A percentile compares a stretch with the other conserved stretches of the same genome.
Evolutionary conservation across 2,329 filamentous ascomycete genomes (phyloP).

Genomic region (Arthrobotrys musiformis): DNA sequence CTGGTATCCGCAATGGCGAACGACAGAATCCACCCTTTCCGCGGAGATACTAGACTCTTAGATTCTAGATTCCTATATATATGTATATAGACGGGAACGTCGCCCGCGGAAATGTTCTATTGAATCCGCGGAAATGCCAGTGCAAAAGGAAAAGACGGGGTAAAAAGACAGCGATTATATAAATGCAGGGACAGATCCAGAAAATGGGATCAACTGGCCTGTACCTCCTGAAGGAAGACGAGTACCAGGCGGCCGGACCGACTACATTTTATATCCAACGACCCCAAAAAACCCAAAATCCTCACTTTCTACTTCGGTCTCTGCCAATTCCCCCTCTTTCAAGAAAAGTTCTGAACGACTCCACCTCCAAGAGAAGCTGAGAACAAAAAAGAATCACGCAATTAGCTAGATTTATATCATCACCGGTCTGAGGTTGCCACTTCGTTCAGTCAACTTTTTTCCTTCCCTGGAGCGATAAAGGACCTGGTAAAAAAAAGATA

Average conservation of each 20-base stretch:
- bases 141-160: slow-evolving; percentile 20
- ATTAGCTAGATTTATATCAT: slow-evolving; percentile 45
- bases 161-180: slow-evolving; percentile 6
- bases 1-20: background rate
- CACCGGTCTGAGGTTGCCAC: slow-evolving; percentile 22
- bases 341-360: slow-evolving; percentile 4
- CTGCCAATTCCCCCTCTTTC: background rate
- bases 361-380: slow-evolving; percentile 3
- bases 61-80: no score
- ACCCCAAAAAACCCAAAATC: no score
- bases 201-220: slow-evolving; percentile 35
- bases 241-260: slow-evolving; percentile 12
- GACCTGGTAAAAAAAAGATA: slow-evolving; percentile 24
- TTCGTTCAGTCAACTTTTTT: slow-evolving; percentile 8
- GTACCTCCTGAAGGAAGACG: slow-evolving; percentile 7
- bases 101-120: slow-evolving; percentile 28
- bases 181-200: slow-evolving; percentile 44
- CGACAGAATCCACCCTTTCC: background rate
- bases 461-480: background rate
- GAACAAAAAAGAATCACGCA: slow-evolving; percentile 32
- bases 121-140: no score
- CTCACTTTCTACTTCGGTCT: background rate
- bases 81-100: no score
- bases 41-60: background rate
- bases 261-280: slow-evolving; percentile 30